These are phyloP conservation scores for Dactylellina leptospora DNA, from an alignment of 2,329 filamentous ascomycete genomes.

Conservation along the genomic window DNA sequence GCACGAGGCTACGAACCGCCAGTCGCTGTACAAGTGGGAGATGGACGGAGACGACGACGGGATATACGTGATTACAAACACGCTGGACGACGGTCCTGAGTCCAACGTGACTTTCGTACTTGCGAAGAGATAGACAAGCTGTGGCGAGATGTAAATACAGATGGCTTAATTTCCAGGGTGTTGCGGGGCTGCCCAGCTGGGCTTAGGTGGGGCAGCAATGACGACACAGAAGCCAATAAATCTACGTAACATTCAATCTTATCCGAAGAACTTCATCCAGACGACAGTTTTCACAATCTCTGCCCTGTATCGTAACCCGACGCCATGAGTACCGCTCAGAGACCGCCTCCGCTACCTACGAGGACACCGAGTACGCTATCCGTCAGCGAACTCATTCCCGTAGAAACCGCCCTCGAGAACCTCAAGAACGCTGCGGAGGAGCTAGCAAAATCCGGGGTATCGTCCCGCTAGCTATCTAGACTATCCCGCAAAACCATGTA, in stretches of 20 bases:
- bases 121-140: slow-evolving; percentile 15
- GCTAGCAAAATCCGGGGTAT: slow-evolving; percentile 30
- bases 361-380: slow-evolving; percentile 43
- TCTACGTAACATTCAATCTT: neutral
- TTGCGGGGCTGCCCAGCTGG: no score
- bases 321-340: slow-evolving; percentile 38
- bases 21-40: slow-evolving; percentile 15
- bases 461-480: neutral
- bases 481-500: no score
- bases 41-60: slow-evolving; percentile 17
- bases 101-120: slow-evolving; percentile 31
- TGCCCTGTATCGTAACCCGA: slow-evolving; percentile 13
- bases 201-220: slow-evolving; percentile 35
- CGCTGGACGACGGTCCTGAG: slow-evolving; percentile 1
- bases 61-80: slow-evolving; percentile 31
- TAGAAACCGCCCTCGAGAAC: slow-evolving; percentile 35
- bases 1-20: neutral
- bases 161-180: no score
- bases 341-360: slow-evolving; percentile 45
- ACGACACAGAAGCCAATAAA: slow-evolving; percentile 35
- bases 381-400: slow-evolving; percentile 22
- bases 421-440: slow-evolving; percentile 35
- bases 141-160: no score
- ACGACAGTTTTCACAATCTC: slow-evolving; percentile 3
- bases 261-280: neutral